Evolutionary conservation across 345 rosid species (phyloP).

Genomic region (Eucalyptus tenuipes): DNA sequence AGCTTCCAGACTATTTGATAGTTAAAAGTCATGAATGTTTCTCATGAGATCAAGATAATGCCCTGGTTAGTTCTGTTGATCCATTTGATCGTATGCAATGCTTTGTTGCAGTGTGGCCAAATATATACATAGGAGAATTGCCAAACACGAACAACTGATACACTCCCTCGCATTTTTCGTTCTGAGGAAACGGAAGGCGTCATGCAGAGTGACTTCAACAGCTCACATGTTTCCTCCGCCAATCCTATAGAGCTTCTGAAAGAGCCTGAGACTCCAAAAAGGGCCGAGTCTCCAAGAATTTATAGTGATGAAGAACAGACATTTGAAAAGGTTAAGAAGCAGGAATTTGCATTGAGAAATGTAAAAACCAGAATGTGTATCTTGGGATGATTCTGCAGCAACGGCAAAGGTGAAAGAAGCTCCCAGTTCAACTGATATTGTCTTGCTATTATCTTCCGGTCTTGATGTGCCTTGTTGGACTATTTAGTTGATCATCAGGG

Average conservation of each 20-base stretch:
- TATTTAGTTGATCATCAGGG: neutral
- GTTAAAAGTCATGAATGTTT: neutral
- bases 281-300: neutral
- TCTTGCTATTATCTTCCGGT: neutral
- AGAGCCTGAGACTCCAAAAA: neutral
- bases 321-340: neutral
- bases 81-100: neutral
- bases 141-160: neutral
- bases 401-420: neutral
- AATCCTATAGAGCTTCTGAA: neutral
- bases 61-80: neutral
- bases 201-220: neutral
- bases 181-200: neutral
- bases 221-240: neutral
- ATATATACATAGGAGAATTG: neutral
- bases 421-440: neutral
- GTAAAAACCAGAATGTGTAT: neutral
- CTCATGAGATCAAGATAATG: neutral
- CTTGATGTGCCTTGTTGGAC: neutral
- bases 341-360: neutral
- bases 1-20: neutral
- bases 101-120: neutral
- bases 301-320: neutral
- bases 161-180: rapidly evolving
- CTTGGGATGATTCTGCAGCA: neutral